Percentiles rank a stretch among this genome's conserved stretches.
These are phyloP conservation scores for Pseudocercospora macadamiae DNA, from an alignment of 2,329 filamentous ascomycete genomes.

Conservation along the genomic window DNA sequence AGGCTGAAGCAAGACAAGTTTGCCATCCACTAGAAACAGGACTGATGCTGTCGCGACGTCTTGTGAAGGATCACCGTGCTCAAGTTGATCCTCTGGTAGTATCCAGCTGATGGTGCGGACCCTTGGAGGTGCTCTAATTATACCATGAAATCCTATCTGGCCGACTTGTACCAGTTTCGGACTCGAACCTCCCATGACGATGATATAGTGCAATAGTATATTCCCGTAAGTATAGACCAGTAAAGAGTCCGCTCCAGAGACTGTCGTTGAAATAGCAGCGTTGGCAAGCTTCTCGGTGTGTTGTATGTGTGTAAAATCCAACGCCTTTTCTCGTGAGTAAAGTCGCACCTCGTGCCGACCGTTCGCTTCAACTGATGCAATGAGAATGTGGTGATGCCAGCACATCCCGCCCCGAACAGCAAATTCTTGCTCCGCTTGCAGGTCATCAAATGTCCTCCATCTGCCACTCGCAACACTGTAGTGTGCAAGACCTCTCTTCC, in stretches of 20 bases:
- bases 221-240: slow-evolving; percentile 98
- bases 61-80: slow-evolving; percentile 89
- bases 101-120: slow-evolving; percentile 96
- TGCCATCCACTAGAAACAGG: slow-evolving; percentile 94
- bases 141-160: slow-evolving; percentile 95
- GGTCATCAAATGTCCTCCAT: slow-evolving; percentile 91
- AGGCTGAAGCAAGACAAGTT: slow-evolving; percentile 88
- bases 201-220: slow-evolving; percentile 90
- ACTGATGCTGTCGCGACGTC: slow-evolving; percentile 94
- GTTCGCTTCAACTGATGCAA: slow-evolving; percentile 88
- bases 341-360: slow-evolving; percentile 79
- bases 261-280: slow-evolving; percentile 85
- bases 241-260: slow-evolving; percentile 89
- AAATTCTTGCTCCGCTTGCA: slow-evolving; percentile 83
- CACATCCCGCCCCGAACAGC: slow-evolving; percentile 95
- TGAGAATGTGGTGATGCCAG: slow-evolving; percentile 94
- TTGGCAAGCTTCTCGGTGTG: slow-evolving; percentile 78
- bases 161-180: slow-evolving; percentile 89
- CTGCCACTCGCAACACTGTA: slow-evolving; percentile 93
- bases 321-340: slow-evolving; percentile 81
- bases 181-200: slow-evolving; percentile 66
- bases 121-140: slow-evolving; percentile 88
- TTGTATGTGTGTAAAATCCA: slow-evolving; percentile 73
- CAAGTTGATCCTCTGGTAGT: slow-evolving; percentile 84
- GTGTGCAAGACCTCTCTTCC: slow-evolving; percentile 85